A percentile compares a stretch with the other conserved stretches of the same genome.
These are phyloP conservation scores for Houttuynia cordata DNA, from an alignment of 164 flowering plant species.

Conservation along the genomic window DNA sequence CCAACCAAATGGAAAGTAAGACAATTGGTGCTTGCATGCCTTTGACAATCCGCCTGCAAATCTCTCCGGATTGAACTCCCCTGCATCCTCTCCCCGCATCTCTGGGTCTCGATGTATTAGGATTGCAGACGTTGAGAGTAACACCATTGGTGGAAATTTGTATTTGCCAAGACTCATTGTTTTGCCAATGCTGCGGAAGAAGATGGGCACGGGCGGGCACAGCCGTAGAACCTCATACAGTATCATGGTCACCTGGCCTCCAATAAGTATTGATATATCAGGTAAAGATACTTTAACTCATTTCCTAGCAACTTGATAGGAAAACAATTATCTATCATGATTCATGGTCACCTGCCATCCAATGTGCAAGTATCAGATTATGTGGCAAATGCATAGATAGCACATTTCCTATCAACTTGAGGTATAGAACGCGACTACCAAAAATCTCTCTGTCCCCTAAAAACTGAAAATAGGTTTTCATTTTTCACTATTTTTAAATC, in stretches of 20 bases:
- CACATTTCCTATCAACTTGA: no score
- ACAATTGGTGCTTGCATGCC: not conserved
- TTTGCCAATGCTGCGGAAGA: not conserved
- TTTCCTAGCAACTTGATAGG: no score
- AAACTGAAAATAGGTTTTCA: no score
- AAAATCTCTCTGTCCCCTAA: no score
- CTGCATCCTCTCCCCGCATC: not conserved
- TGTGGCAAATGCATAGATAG: not conserved
- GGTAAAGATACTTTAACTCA: no score
- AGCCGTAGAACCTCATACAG: not conserved
- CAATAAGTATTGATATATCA: no score
- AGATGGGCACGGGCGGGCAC: not conserved
- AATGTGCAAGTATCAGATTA: not conserved
- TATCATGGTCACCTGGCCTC: not conserved
- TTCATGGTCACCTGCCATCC: not conserved
- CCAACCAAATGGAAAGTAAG: constrained; percentile 3
- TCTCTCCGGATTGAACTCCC: not conserved
- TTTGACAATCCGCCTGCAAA: not conserved
- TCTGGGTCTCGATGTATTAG: not conserved
- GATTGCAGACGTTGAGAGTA: not conserved
- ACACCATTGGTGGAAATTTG: not conserved
- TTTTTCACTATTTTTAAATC: no score
- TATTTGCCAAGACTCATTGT: not conserved
- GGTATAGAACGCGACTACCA: no score
- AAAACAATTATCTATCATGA: no score